Conservation (phyloP, 768 basidiomycete species). For the Hortiboletus campestris region DNA sequence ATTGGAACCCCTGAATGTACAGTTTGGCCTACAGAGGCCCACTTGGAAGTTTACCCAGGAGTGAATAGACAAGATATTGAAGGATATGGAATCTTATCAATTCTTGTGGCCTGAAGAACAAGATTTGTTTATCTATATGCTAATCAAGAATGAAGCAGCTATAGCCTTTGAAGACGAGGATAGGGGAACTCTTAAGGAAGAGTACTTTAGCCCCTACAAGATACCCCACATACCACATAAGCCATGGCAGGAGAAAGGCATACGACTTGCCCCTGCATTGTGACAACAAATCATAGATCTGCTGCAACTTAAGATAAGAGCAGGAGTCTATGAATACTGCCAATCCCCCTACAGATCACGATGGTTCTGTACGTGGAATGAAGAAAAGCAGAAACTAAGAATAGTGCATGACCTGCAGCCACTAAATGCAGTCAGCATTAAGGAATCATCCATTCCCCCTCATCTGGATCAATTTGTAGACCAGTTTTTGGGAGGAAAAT, state of each 20-base stretch:
- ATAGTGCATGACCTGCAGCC: background rate
- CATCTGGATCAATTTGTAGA: background rate
- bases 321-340: background rate
- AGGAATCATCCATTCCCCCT: background rate
- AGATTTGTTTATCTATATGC: background rate
- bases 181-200: background rate
- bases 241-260: background rate
- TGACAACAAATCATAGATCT: background rate
- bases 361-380: background rate
- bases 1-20: too few relatives aligned
- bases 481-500: background rate
- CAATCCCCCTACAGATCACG: background rate
- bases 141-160: background rate
- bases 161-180: background rate
- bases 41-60: background rate
- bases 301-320: background rate
- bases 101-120: background rate
- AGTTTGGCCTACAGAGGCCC: too few relatives aligned
- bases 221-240: background rate
- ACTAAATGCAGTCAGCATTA: background rate
- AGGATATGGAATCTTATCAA: fast-evolving
- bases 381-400: background rate
- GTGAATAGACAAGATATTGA: background rate
- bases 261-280: background rate
- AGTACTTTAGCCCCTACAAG: background rate